Base-by-base conservation (phyloP, 192 early-diverging fungal genomes). In the Podila epicladia region DNA sequence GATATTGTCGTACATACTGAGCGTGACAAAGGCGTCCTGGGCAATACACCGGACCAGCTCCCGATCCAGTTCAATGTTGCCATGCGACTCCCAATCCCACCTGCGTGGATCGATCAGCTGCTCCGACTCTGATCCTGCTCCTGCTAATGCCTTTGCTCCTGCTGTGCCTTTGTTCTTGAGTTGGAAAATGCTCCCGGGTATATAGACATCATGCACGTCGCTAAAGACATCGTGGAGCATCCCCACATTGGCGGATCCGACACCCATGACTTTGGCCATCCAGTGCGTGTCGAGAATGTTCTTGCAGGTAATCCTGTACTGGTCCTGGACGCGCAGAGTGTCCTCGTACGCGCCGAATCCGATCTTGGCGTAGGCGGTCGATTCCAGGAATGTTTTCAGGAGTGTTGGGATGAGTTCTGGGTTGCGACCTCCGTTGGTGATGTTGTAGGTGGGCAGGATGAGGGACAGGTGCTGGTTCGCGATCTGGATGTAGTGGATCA, bases 61-160 rank as follows among this genome's bases (percentile, higher is more conserved):
- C 26, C 62, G 55, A n/a, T 71, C 68, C 1, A 80, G 55, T 5
- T 80, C 77, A 29, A 60, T 31, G 64, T 72, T 59, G 2, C 77
- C 77, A 15, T 69, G 65, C 17, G 77, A 80, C 29, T 80, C 77
- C 77, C 77, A 80, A 29, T 80, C 77, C 77, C 70, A 73, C 32
- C 71, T 48, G 20, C 77, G 57, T 31, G 77, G 77, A 65, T 80
- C 77, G 22, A 80, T 79, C 31, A 68, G 22, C 24, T 62, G 37
- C 17, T 55, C 73, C 2, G 31, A 50, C 37, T 59, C 64, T 41
- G 53, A 20, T 5, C 50, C 41, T 60, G 57, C 20, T 66, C 28
- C 20, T 78, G 64, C n/a, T 9, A 2, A 15, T 33, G 68, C 22
- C 31, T 22, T 32, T 61, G 37, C 62, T 55, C 35, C 2, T 11